phyloP scores from a whole-genome alignment of 2,329 filamentous ascomycete genomes.

The Teratosphaeria zuluensis region DNA sequence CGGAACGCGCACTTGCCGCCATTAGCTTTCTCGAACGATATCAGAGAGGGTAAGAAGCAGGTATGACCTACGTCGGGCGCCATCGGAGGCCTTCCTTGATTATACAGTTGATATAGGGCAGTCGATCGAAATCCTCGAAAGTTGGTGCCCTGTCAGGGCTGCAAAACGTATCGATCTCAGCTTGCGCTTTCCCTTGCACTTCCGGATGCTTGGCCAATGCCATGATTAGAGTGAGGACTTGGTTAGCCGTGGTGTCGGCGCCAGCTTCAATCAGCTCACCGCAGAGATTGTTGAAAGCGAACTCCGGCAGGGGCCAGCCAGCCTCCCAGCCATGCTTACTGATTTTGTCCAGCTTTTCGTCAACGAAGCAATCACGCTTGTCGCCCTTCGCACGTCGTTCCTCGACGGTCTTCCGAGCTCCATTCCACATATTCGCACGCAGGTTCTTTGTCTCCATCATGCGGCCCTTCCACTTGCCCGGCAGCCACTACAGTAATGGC shows the following conservation, averaged over 20 bases:
- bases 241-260: constrained; percentile 31
- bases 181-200: constrained; percentile 22
- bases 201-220: constrained; percentile 22
- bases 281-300: neutral
- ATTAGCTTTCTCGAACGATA: too few relatives aligned
- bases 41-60: constrained; percentile 18
- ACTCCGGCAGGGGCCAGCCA: neutral
- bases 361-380: constrained; percentile 28
- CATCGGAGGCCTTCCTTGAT: constrained; percentile 30
- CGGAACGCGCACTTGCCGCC: too few relatives aligned
- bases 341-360: constrained; percentile 31
- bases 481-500: constrained; percentile 35
- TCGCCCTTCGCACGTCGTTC: constrained; percentile 19
- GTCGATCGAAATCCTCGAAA: constrained; percentile 21
- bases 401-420: constrained; percentile 27
- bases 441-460: constrained; percentile 28
- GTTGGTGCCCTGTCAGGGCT: constrained; percentile 19
- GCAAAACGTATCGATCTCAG: constrained; percentile 23
- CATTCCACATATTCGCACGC: constrained; percentile 35
- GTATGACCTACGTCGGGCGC: constrained; percentile 13
- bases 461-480: constrained; percentile 32
- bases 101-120: constrained; percentile 25
- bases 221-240: constrained; percentile 29
- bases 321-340: constrained; percentile 23
- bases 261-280: constrained; percentile 12